A percentile compares a stretch with the other conserved stretches of the same genome.
phyloP scores from a whole-genome alignment of 1,284 basidiomycete genomes.

The Marasmius sp. region DNA sequence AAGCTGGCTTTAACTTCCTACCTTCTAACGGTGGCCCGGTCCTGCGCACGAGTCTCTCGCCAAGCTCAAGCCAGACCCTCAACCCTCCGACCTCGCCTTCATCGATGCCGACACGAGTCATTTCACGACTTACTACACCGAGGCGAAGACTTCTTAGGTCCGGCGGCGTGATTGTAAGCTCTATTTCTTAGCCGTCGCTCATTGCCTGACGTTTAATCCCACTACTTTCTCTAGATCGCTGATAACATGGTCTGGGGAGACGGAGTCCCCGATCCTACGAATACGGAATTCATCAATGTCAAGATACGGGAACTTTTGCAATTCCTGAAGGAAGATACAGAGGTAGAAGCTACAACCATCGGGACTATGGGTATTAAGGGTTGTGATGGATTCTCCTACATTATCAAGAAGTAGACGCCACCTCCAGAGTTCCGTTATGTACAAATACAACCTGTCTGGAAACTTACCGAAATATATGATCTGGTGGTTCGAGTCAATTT shows the following conservation, averaged over 20 bases:
- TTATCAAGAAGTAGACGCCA: conserved; percentile 23
- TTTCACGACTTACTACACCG: conserved; percentile 48
- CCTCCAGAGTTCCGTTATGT: no score
- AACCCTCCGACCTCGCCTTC: conserved; percentile 56
- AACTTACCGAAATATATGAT: no score
- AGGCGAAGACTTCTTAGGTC: conserved; percentile 54
- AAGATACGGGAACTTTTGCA: conserved; percentile 51
- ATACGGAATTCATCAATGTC: conserved; percentile 35
- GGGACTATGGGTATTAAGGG: conserved; percentile 61
- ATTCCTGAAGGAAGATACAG: conserved; percentile 48
- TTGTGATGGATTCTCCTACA: conserved; percentile 62
- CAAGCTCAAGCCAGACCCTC: conserved; percentile 37
- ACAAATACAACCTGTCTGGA: no score
- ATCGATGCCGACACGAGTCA: conserved; percentile 62
- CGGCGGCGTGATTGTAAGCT: conserved; percentile 55
- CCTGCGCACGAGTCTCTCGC: conserved; percentile 47
- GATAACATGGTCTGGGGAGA: conserved; percentile 60
- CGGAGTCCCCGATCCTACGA: conserved; percentile 41
- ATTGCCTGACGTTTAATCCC: no score
- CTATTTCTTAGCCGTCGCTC: not conserved
- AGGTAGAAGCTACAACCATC: conserved; percentile 61
- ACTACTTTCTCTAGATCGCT: conserved; percentile 52
- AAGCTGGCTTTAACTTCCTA: no score
- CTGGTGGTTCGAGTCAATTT: no score
- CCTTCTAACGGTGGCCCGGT: conserved; percentile 28